Evolutionary conservation across 2,329 filamentous ascomycete species (phyloP), one percentile per base, ranked within the genome.

Genomic region (Cladosporium oxysporum): DNA sequence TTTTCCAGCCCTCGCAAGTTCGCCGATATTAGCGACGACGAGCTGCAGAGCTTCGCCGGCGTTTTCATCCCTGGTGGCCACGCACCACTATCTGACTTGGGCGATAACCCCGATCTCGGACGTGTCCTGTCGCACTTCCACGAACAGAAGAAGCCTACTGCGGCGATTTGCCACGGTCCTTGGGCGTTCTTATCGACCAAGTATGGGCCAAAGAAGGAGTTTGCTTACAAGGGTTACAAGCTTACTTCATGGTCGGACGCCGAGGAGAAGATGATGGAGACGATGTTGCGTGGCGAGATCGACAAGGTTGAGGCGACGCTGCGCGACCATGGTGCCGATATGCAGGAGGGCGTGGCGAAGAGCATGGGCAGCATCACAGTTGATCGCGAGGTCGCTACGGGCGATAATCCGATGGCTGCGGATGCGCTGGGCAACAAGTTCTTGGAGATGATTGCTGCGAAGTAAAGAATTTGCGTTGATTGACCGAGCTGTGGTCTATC

Each of bases 201-300:
- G 68, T 68, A 71, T 18, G 77, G 75, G 0, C 57, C 57, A 2
- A 72, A 73, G 58, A 73, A 75, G 0, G 71, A 74, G 33, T 83
- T 83, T 59, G 78, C 76, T 28, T 83, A 83, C 66, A 78, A 80
- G 50, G 81, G 79, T 18, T 83, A 83, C 67, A 77, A 79, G 69
- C 77, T 83, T 35, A 83, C 80, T 1, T 76, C 75, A 44, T 83
- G 79, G 76, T 80, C 78, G 50, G 79, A 83, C 70, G 75, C 73
- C 0, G 81, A 83, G 70, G 81, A 83, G 72, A 79, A 77, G 69
- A 64, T 79, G 23, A 81, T 83, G 78, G 81, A 83, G 75, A 79
- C 73, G n/a, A 63, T 80, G 64, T 68, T 79, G 31, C 71, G 79
- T 5, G 81, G 79, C 0, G 79, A 82, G 69, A 74, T 82, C 4